These are phyloP conservation scores for Globisporangium megalacanthum DNA, from an alignment of 352 stramenopile genomes.

Conservation along the genomic window DNA sequence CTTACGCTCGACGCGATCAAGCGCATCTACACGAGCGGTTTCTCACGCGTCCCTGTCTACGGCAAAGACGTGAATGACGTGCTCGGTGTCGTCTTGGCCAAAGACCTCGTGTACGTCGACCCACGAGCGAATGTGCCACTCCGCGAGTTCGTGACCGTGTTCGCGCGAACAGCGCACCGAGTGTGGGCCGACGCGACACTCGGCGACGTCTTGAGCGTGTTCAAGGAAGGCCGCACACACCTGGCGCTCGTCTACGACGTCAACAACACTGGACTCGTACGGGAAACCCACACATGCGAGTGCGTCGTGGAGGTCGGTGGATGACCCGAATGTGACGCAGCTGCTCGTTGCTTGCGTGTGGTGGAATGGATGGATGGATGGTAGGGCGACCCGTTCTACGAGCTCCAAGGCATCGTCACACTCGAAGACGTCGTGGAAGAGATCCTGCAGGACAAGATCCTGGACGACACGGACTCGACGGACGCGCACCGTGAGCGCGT, in stretches of 20 bases:
- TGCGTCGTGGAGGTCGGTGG: too few relatives aligned
- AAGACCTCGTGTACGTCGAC: conserved; percentile 88
- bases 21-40: conserved; percentile 87
- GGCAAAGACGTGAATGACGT: conserved; percentile 95
- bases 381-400: conserved; percentile 92
- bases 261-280: conserved; percentile 77
- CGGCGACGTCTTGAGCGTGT: conserved; percentile 63
- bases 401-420: conserved; percentile 96
- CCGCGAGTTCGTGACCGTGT: conserved; percentile 90
- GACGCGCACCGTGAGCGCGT: conserved; percentile 39
- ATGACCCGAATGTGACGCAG: too few relatives aligned
- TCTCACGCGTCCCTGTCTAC: conserved; percentile 94
- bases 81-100: conserved; percentile 93
- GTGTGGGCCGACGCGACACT: conserved; percentile 66
- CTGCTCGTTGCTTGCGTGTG: too few relatives aligned
- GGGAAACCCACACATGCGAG: not conserved
- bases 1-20: conserved; percentile 58
- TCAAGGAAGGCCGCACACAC: conserved; percentile 70
- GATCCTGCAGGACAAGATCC: conserved; percentile 95
- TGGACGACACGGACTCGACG: conserved; percentile 91
- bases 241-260: conserved; percentile 74
- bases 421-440: conserved; percentile 98
- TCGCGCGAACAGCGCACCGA: conserved; percentile 61
- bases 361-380: not conserved
- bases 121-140: conserved; percentile 58